Base-by-base conservation (phyloP, 2,329 filamentous ascomycete genomes). In the Aspergillus tamarii region DNA sequence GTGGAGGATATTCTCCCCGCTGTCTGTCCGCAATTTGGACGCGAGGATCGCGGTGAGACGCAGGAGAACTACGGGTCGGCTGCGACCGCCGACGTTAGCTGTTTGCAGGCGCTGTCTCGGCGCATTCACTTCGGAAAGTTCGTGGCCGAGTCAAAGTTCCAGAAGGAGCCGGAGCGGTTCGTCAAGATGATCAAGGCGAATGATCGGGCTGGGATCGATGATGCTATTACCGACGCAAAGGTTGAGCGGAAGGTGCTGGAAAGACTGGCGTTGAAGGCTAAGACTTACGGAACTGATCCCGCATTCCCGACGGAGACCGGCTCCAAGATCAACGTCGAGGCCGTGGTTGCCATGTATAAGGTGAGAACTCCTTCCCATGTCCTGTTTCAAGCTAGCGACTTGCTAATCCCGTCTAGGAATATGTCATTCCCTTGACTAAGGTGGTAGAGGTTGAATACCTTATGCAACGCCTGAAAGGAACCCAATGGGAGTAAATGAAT, bases 81-180 rank as follows among this genome's bases (percentile, higher is more conserved):
- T 0, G 94, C 93, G 1, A 96, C 93, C 0, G 93, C 91, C 76
- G 95, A 99, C 79, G 95, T 99, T 65, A 86, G 88, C 59, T 94
- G 91, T 72, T 83, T 99, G 67, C 95, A 99, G 82, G 91, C 95
- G 4, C 82, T 99, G 54, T 96, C 92, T 45, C 87, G 94, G 48
- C 85, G 95, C 61, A 95, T 99, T 70, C 95, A 99, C 80, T 99
- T 97, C 81, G 95, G 95, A 70, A 99, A 98, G 82, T 98, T 98
- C 74, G 95, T 99, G 10, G 95, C 95, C 50, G 95, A 99, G 84
- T 89, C 90, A 64, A 99, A 99, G 82, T 99, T 97, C 80, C 87
- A 87, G 71, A 89, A 91, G 54, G 92, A 98, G 70, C 86, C 88
- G 34, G 92, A 94, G 71, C 86, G 83, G 66, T 99, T 94, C 77